A percentile compares a stretch with the other conserved stretches of the same genome.
phyloP scores from a whole-genome alignment of 202 grass and related monocot species.

The Brachypodium distachyon region DNA sequence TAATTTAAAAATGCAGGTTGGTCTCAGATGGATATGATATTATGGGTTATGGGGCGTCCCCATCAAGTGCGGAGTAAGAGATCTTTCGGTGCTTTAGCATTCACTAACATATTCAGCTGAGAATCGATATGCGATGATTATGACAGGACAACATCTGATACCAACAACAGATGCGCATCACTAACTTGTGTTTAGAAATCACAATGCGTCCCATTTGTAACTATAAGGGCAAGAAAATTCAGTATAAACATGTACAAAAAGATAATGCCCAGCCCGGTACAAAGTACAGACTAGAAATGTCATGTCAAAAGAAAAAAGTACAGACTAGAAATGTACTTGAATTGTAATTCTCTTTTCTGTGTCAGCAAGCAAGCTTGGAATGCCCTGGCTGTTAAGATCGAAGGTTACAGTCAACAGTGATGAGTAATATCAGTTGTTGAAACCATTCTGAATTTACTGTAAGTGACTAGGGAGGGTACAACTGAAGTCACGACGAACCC shows the following conservation, averaged over 20 bases:
- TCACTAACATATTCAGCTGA: background rate
- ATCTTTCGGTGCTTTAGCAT: constrained; percentile 4
- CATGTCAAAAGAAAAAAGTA: too few relatives aligned
- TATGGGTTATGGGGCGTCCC: background rate
- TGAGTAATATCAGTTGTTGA: background rate
- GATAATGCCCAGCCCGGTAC: background rate
- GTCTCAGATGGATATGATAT: background rate
- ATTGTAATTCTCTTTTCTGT: background rate
- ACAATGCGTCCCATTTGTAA: background rate
- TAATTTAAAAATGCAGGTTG: background rate
- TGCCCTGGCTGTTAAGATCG: background rate
- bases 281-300: background rate
- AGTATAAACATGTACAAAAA: background rate
- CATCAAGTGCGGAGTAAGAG: background rate
- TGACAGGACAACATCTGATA: constrained; percentile 21
- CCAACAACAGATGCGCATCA: background rate
- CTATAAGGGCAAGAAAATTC: background rate
- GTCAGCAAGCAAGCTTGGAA: background rate
- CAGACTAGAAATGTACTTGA: background rate
- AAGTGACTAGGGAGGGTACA: background rate
- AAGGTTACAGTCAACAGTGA: background rate
- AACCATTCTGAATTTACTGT: background rate
- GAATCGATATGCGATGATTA: constrained; percentile 16
- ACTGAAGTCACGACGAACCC: background rate
- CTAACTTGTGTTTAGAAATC: background rate